phyloP scores from a whole-genome alignment of 2,329 filamentous ascomycete species.

The Penicillium rolfsii region DNA sequence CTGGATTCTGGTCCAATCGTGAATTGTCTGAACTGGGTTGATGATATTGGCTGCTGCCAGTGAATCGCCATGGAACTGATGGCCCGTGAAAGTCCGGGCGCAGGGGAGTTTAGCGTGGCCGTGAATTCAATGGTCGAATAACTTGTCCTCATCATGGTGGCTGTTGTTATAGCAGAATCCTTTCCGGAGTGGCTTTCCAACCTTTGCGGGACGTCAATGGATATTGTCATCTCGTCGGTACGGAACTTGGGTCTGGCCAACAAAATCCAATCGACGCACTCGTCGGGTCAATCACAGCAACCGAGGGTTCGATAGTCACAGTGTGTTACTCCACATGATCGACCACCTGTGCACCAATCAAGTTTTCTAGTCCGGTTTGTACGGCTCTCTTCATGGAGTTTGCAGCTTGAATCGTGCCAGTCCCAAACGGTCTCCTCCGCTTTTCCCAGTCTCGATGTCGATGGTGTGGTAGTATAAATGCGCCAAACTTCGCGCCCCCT shows the following conservation, averaged over 20 bases:
- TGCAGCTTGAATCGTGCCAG: conserved; percentile 10
- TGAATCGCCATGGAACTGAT: not conserved
- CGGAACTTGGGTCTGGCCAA: not conserved
- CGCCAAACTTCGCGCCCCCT: conserved; percentile 2
- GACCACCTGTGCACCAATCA: conserved; percentile 8
- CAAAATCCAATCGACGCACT: not conserved
- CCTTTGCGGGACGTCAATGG: not conserved
- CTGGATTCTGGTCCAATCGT: not conserved
- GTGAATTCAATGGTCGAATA: not conserved
- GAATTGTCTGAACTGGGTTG: not conserved
- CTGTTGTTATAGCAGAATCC: not conserved
- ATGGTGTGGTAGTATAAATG: conserved; percentile 6
- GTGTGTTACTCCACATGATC: conserved; percentile 9
- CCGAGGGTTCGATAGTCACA: not conserved
- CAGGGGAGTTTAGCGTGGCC: not conserved
- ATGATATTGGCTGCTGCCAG: not conserved
- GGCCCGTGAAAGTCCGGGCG: not conserved
- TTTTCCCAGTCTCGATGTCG: not conserved
- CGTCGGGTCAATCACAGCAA: not conserved
- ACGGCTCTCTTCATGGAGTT: conserved; percentile 10
- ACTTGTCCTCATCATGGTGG: not conserved
- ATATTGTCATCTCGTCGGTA: not conserved
- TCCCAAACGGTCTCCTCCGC: conserved; percentile 2
- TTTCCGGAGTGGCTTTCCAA: not conserved
- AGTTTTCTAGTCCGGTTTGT: conserved; percentile 17